A percentile compares a stretch with the other conserved stretches of the same genome.
Conservation (phyloP, 169 alveolate genomes). For the Cystoisospora suis region DNA sequence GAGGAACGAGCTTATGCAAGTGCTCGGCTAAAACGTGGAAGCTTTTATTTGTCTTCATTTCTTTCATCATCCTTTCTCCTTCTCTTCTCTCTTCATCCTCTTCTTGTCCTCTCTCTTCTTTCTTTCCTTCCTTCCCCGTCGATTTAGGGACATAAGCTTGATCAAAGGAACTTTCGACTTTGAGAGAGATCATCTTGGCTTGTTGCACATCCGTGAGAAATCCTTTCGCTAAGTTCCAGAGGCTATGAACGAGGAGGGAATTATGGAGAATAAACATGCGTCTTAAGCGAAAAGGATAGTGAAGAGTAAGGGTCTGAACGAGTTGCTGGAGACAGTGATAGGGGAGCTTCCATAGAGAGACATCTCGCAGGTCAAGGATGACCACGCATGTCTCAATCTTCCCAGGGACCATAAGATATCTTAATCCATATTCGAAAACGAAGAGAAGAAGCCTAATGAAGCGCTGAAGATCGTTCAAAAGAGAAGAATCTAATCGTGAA, state of each 20-base stretch:
- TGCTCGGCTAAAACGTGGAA: too few species aligned
- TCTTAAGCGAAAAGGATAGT: slow-evolving; percentile 72
- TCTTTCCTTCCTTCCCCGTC: neutral
- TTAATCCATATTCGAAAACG: slow-evolving; percentile 72
- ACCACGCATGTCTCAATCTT: slow-evolving; percentile 75
- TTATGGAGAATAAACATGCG: slow-evolving; percentile 71
- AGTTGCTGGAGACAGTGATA: slow-evolving; percentile 65
- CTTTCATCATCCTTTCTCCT: too few species aligned
- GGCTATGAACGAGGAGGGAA: slow-evolving; percentile 63
- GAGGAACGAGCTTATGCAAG: neutral
- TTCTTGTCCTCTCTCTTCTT: neutral
- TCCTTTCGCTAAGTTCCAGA: slow-evolving; percentile 72
- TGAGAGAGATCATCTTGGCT: slow-evolving; percentile 62
- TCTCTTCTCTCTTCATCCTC: too few species aligned
- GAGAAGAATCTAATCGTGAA: slow-evolving; percentile 17
- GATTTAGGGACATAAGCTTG: neutral
- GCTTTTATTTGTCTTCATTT: too few species aligned
- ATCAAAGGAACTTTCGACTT: slow-evolving; percentile 37
- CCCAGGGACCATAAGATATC: slow-evolving; percentile 73
- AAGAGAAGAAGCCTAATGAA: slow-evolving; percentile 68
- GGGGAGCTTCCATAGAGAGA: slow-evolving; percentile 69
- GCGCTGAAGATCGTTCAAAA: slow-evolving; percentile 34
- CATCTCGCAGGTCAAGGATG: slow-evolving; percentile 71
- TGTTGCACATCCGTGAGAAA: slow-evolving; percentile 74
- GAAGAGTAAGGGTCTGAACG: slow-evolving; percentile 69